These are phyloP conservation scores for Myxozyma melibiosi DNA, from an alignment of 805 yeast species.

Conservation along the genomic window DNA sequence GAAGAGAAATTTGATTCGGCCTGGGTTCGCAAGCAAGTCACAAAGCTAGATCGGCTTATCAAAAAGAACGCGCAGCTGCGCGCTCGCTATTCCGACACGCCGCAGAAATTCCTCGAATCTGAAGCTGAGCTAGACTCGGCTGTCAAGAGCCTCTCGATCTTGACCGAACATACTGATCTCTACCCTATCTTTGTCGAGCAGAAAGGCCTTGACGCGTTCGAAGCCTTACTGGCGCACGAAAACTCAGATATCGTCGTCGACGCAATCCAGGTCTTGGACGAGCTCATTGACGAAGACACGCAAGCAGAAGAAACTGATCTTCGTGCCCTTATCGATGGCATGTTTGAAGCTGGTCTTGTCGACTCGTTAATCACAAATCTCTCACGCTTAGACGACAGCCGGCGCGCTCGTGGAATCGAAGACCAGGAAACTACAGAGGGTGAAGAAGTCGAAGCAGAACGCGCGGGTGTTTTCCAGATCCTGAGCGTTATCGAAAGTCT, in stretches of 20 bases:
- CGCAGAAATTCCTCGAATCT: slow-evolving; percentile 34
- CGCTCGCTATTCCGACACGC: slow-evolving; percentile 27
- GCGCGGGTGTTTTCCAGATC: slow-evolving; percentile 29
- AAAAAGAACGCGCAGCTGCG: slow-evolving; percentile 32
- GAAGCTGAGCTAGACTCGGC: slow-evolving; percentile 32
- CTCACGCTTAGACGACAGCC: slow-evolving; percentile 24
- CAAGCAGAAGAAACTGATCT: slow-evolving; percentile 19
- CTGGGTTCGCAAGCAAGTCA: slow-evolving; percentile 25
- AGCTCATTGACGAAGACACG: slow-evolving; percentile 33
- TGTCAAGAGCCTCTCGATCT: slow-evolving; percentile 22
- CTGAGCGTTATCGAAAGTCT: slow-evolving; percentile 33
- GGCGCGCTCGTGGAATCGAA: slow-evolving; percentile 7
- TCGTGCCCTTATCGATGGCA: slow-evolving; percentile 13
- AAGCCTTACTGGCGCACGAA: slow-evolving; percentile 28
- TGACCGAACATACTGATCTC: slow-evolving; percentile 29
- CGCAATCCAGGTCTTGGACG: slow-evolving; percentile 31
- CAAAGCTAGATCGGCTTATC: slow-evolving; percentile 23
- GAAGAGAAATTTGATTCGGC: slow-evolving; percentile 20
- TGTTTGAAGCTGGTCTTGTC: slow-evolving; percentile 18
- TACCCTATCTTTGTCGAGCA: slow-evolving; percentile 27
- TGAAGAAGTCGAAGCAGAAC: slow-evolving; percentile 24
- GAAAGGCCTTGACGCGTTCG: slow-evolving; percentile 15
- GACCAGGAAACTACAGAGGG: slow-evolving; percentile 8
- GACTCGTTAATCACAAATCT: slow-evolving; percentile 20
- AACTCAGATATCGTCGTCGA: slow-evolving; percentile 32